Percentiles rank a stretch among this genome's conserved stretches.
These are phyloP conservation scores for Adenanthera pavonina DNA, from an alignment of 306 rosid species.

Conservation along the genomic window DNA sequence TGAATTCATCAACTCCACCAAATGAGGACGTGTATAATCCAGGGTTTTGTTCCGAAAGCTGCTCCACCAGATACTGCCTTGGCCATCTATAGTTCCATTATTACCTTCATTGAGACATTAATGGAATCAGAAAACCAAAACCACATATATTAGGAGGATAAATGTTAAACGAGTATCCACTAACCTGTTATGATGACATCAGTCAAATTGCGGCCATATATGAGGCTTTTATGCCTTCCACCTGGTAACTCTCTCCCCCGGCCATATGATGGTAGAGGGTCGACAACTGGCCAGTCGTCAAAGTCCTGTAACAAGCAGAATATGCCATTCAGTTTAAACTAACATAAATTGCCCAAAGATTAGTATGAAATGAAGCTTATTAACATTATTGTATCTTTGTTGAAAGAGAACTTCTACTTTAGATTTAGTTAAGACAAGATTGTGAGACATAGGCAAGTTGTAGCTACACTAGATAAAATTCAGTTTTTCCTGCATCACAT, in stretches of 20 bases:
- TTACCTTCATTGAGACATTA: constrained; percentile 58
- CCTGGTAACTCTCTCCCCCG: constrained; percentile 91
- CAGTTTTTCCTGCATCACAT: constrained; percentile 1
- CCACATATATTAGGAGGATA: constrained; percentile 10
- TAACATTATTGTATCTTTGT: not conserved
- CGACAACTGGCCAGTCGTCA: constrained; percentile 76
- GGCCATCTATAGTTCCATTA: constrained; percentile 75
- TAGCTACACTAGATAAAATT: constrained; percentile 1
- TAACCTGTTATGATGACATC: constrained; percentile 86
- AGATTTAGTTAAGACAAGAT: not conserved
- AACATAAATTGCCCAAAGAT: constrained; percentile 24
- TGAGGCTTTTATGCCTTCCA: constrained; percentile 77
- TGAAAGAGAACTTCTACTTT: constrained; percentile 18
- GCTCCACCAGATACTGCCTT: constrained; percentile 85
- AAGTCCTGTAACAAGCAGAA: constrained; percentile 55
- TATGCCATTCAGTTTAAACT: constrained; percentile 33
- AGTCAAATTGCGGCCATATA: constrained; percentile 71
- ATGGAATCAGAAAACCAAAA: constrained; percentile 40
- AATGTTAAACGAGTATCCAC: constrained; percentile 30
- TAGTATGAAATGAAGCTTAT: not conserved
- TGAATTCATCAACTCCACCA: constrained; percentile 80
- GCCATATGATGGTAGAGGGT: constrained; percentile 89
- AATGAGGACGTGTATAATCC: constrained; percentile 80
- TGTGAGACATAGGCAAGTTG: not conserved
- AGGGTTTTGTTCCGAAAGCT: constrained; percentile 62